phyloP scores from a whole-genome alignment of 192 early-diverging fungal genomes.

The Pilobolus umbonatus region DNA sequence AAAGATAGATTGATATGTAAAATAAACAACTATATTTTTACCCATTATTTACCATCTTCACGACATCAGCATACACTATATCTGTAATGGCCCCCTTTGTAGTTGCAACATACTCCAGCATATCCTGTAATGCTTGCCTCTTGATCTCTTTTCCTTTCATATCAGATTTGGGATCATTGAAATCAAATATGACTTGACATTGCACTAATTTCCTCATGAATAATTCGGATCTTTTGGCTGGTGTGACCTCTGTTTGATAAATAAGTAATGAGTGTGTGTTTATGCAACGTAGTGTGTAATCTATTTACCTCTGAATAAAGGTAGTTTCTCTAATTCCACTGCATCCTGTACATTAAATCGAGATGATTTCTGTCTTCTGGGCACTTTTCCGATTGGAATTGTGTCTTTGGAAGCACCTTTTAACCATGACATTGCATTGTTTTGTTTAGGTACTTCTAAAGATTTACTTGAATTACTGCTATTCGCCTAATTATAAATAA shows the following conservation, averaged over 20 bases:
- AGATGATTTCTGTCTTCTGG: constrained; percentile 79
- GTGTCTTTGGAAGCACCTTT: constrained; percentile 59
- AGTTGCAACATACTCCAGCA: constrained; percentile 90
- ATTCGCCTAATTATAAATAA: not conserved
- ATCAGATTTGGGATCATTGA: constrained; percentile 84
- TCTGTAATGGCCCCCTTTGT: constrained; percentile 87
- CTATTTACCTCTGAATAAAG: constrained; percentile 63
- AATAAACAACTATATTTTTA: not conserved
- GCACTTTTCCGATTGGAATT: constrained; percentile 74
- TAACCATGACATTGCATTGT: constrained; percentile 38
- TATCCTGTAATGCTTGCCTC: constrained; percentile 81
- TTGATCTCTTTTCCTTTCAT: constrained; percentile 96
- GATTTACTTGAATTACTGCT: too few relatives aligned
- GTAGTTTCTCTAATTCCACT: constrained; percentile 75
- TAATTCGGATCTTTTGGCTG: constrained; percentile 79
- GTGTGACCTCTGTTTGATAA: constrained; percentile 60
- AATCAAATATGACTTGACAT: constrained; percentile 93
- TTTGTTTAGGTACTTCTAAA: constrained; percentile 3
- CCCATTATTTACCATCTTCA: constrained; percentile 78
- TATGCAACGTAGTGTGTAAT: not conserved
- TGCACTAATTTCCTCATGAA: constrained; percentile 88
- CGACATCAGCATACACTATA: constrained; percentile 85
- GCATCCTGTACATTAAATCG: constrained; percentile 71
- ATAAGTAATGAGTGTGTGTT: not conserved
- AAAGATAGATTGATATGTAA: too few relatives aligned